Base-by-base conservation (phyloP, 345 rosid genomes). In the Arabidopsis arenosa region DNA sequence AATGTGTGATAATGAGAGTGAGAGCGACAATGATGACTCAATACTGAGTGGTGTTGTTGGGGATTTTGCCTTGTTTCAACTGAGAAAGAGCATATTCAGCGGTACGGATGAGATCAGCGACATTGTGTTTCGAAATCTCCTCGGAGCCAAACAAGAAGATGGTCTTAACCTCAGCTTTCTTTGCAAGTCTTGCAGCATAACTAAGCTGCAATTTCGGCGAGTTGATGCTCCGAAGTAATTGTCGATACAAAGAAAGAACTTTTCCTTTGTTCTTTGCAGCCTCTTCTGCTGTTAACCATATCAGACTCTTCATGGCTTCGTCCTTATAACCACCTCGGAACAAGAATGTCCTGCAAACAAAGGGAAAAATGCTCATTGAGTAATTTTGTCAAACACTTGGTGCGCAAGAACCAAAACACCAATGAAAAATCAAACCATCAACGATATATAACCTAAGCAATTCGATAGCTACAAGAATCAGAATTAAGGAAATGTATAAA, bases 121-220 rank as follows among this genome's bases (percentile, higher is more conserved):
- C 82, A 18, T 87, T 87, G 73, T 87, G 89, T 40, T 82, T 59
- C 0, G 88, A 86, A 56, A 78, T 57, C 45, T 88, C 88, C 67
- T 86, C 86, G 10, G 92, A 79, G 59, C 78, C 88, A 71, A 83
- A 30, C 79, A 83, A 71, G 82, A 86, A 84, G 40, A 88, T 81
- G 69, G 88, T 75, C 39, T 77, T 83, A 63, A 83, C 83, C 60
- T 88, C 90, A 28, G 88, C 90, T 75, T 86, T 88, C 83, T 84
- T 86, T 1, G 90, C 80, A 57, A 86, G 75, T 74, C 90, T 83
- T 6, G 86, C 82, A 7, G 92, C 90, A 17, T 84, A 82, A 73
- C 73, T 82, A n/a, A 87, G 84, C 35, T 85, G 84, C 80, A 88
- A 48, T 18, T 76, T 80, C 2, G 92, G 87, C 17, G 87, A 83